Percentiles rank a stretch among this genome's conserved stretches.
These are phyloP conservation scores for Filobasidium floriforme DNA, from an alignment of 768 basidiomycete species.

Conservation along the genomic window DNA sequence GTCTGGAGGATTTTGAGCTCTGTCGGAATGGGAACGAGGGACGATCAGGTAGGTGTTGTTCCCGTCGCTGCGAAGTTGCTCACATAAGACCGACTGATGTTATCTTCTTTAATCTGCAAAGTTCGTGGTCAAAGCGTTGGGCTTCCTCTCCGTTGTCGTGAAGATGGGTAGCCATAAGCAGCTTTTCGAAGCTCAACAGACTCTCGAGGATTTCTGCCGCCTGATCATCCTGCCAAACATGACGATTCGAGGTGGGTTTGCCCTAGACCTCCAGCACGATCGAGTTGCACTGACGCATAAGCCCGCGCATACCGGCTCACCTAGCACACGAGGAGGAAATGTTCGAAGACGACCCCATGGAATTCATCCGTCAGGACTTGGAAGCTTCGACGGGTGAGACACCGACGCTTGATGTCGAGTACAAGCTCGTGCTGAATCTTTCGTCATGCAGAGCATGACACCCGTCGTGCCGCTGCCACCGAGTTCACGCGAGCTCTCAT, in stretches of 20 bases:
- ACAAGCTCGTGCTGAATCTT: conserved; percentile 7
- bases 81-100: conserved; percentile 24
- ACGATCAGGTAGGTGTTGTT: conserved; percentile 58
- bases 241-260: conserved; percentile 55
- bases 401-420: background rate
- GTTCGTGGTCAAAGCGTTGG: conserved; percentile 81
- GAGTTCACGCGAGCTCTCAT: conserved; percentile 93
- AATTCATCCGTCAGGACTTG: conserved; percentile 83
- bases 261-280: background rate
- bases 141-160: conserved; percentile 86
- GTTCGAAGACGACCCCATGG: conserved; percentile 94
- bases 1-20: conserved; percentile 85
- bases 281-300: too few relatives aligned
- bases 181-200: conserved; percentile 68
- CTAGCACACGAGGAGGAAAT: conserved; percentile 80
- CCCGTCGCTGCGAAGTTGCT: background rate
- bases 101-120: conserved; percentile 26
- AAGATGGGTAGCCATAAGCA: conserved; percentile 73
- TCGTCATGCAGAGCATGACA: conserved; percentile 58
- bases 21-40: conserved; percentile 55
- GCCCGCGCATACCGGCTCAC: background rate
- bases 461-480: conserved; percentile 82
- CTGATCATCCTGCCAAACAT: conserved; percentile 94
- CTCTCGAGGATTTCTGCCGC: conserved; percentile 72
- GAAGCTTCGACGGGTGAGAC: conserved; percentile 54